Percentiles rank a stretch among this genome's conserved stretches.
Conservation (phyloP, 192 early-diverging fungal species). For the Coemansia sp. region DNA sequence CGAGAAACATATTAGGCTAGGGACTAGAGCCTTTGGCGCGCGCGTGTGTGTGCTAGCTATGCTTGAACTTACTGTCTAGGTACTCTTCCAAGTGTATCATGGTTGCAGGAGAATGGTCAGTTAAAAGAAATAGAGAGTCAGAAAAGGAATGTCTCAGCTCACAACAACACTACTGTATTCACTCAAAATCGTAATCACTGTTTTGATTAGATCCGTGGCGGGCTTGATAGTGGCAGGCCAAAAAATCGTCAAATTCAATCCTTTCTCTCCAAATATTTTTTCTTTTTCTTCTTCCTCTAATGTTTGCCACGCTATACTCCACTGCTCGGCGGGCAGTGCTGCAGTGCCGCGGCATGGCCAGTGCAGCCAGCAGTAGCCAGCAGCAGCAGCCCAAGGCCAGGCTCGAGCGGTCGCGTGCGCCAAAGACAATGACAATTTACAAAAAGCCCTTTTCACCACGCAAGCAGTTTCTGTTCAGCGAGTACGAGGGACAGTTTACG, state of each 20-base stretch:
- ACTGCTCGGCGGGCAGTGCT: not conserved
- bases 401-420: slow-evolving; percentile 34
- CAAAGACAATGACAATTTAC: slow-evolving; percentile 43
- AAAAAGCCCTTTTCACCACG: slow-evolving; percentile 53
- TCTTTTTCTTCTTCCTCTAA: not conserved
- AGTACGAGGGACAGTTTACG: slow-evolving; percentile 41
- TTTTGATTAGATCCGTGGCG: too few species aligned
- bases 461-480: slow-evolving; percentile 48
- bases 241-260: too few species aligned
- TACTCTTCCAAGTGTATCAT: slow-evolving; percentile 84
- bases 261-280: not conserved
- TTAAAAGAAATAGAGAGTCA: not conserved
- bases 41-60: not conserved
- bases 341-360: slow-evolving; percentile 9
- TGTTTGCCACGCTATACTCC: slow-evolving; percentile 5
- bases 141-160: too few species aligned
- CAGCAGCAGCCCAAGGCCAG: not conserved
- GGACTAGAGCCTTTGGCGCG: not conserved
- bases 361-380: not conserved
- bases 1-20: slow-evolving; percentile 4
- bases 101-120: not conserved
- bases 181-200: too few species aligned
- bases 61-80: slow-evolving; percentile 67
- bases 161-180: too few species aligned
- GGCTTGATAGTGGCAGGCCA: too few species aligned